Base-by-base conservation (phyloP, 208 protist genomes). In the Trypanosoma rangeli region DNA sequence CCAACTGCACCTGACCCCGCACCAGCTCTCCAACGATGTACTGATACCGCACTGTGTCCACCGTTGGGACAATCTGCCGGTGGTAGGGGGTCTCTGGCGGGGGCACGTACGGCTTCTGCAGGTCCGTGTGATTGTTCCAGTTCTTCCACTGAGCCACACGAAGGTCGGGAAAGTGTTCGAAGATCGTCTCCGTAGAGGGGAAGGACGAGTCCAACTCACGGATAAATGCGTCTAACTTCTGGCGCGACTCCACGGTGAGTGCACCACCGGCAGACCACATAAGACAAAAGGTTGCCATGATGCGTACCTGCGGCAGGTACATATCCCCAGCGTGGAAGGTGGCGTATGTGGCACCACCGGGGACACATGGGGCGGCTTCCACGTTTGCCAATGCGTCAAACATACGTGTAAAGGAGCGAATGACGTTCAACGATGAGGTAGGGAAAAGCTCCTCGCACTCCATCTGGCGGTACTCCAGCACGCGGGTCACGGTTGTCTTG, bases 131-230 rank as follows among this genome's bases (percentile, higher is more conserved):
- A 70, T 99, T 96, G 42, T 97, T 86, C 98, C 98, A 99, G 64
- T 83, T 80, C 24, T 85, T 79, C 97, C 98, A 99, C 44, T 82
- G 78, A 57, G 96, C 66, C 42, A 89, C 85, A 33, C 86, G 49
- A 1, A 91, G 33, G 79, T 99, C 97, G 9, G 98, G 91, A 73
- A 88, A 98, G 84, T 99, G 99, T 79, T 99, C 98, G 81, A 98
- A 99, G 28, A 99, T 93, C 16, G 98, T 99, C 68, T 98, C 96
- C 69, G 91, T 95, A 35, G 89, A 88, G 3, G 98, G 98, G 67
- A 99, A 98, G 33, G 90, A 90, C 15, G 93, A 84, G 64, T 99
- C 98, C 56, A 98, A 74, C 76, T 99, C 97, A 37, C 98, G 90
- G 9, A 99, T 75, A 74, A 95, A 95, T 22, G 94, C 76, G 72